Evolutionary conservation across 2,329 filamentous ascomycete species (phyloP).

Genomic region (Xenosphaeropsis pyriputrescens): DNA sequence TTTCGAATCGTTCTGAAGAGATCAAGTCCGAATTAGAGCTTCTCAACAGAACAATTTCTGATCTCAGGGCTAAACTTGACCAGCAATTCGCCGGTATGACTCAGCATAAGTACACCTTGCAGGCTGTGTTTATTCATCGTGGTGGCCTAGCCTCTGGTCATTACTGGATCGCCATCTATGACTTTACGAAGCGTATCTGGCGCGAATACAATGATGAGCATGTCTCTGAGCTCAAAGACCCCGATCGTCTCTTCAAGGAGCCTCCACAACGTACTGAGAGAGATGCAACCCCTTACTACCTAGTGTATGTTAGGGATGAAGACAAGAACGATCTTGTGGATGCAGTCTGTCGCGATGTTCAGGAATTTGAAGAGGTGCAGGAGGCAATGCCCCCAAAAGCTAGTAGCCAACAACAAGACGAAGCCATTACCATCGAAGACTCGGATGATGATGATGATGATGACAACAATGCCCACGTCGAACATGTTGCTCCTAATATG

Average conservation of each 20-base stretch:
- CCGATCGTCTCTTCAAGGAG: conserved; percentile 32
- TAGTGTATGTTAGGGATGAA: conserved; percentile 67
- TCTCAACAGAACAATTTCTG: conserved; percentile 30
- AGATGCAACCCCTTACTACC: conserved; percentile 67
- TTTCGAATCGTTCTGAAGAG: conserved; percentile 28
- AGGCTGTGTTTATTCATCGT: conserved; percentile 86
- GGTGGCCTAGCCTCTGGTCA: conserved; percentile 63
- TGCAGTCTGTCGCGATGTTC: conserved; percentile 32
- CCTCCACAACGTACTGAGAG: conserved; percentile 3
- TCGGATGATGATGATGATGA: neutral
- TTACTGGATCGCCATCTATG: conserved; percentile 89
- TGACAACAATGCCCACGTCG: neutral
- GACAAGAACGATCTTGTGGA: conserved; percentile 43
- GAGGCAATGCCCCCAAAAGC: neutral
- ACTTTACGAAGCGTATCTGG: conserved; percentile 72
- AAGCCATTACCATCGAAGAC: neutral
- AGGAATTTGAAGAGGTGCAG: conserved; percentile 2
- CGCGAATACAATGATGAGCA: conserved; percentile 85
- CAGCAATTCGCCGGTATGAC: conserved; percentile 48
- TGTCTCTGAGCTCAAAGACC: conserved; percentile 42
- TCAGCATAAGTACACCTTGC: conserved; percentile 63
- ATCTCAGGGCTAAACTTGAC: conserved; percentile 21
- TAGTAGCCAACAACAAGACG: neutral
- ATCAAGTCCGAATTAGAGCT: conserved; percentile 29
- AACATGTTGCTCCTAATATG: neutral